Evolutionary conservation across 139 green algal species (phyloP), one percentile per base, ranked within the genome.

Genomic region (Haematococcus sp.): DNA sequence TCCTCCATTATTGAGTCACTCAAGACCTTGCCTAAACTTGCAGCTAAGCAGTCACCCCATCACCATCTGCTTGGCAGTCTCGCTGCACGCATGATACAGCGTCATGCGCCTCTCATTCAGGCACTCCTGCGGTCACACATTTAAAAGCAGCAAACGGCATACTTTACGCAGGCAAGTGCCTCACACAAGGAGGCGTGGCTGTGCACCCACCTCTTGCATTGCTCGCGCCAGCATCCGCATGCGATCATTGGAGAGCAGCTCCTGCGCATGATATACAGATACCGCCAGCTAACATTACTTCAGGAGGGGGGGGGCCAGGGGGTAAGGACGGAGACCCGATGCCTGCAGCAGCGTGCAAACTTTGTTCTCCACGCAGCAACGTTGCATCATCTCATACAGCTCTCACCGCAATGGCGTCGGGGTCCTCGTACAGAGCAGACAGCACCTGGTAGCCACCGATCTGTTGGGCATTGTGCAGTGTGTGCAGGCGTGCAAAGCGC

Each of bases 141-240:
- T 15, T 20, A 16, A 61, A 61, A 4, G 16, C 4, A 15, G 54
- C 9, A 7, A 20, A 9, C 4, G 28, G 11, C 4, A 61, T 61
- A n/a, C n/a, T n/a, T n/a, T n/a, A n/a, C 9, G 54, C 16, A 61
- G 9, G 54, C 9, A 16, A 61, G 13, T 9, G 16, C 27, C 9
- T 9, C 11, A n/a, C 27, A 23, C 11, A 32, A 32, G 27, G 54
- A 20, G 11, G 54, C 54, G 27, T 28, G 27, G 28, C 22, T 23
- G 28, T 7, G 16, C 28, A 4, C 54, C 28, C 28, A n/a, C 54
- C 54, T 61, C 54, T n/a, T 32, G 4, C 54, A 65, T 65, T 13
- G 58, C 28, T 16, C 58, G 58, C 25, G 58, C 58, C 58, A 65
- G n/a, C 58, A 65, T 65, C n/a, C 25, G 28, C 58, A 65, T 65